Evolutionary conservation across 441 rosid genomes (phyloP).

Genomic region (Adansonia madagascariensis): DNA sequence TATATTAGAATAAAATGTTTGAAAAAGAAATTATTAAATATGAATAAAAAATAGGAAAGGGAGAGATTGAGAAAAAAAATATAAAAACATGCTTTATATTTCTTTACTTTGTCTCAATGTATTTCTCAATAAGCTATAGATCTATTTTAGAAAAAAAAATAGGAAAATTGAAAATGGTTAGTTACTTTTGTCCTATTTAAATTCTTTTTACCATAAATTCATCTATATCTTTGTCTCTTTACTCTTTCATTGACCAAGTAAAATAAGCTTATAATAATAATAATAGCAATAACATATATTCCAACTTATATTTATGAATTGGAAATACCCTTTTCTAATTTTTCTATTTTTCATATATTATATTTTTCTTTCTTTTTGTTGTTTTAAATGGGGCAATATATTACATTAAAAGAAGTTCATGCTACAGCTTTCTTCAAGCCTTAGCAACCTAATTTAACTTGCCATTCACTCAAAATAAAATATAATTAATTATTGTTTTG

Average conservation of each 20-base stretch:
- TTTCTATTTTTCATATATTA: too few relatives aligned
- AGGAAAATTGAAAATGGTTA: too few relatives aligned
- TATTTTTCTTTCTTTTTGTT: too few relatives aligned
- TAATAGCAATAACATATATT: too few relatives aligned
- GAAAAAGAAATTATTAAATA: not conserved
- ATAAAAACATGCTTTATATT: not conserved
- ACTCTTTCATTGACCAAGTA: not conserved
- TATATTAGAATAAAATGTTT: not conserved
- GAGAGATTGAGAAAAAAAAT: not conserved
- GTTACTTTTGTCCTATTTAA: not conserved
- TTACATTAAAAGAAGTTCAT: too few relatives aligned
- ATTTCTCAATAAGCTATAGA: slow-evolving; percentile 22
- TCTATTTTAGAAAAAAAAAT: slow-evolving; percentile 7
- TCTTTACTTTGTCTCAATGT: not conserved
- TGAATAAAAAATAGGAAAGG: not conserved
- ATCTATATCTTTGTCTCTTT: not conserved
- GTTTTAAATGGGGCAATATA: too few relatives aligned
- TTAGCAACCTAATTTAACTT: slow-evolving; percentile 58
- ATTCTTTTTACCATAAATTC: not conserved
- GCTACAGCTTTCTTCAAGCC: slow-evolving; percentile 39
- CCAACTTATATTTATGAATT: too few relatives aligned
- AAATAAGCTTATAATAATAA: too few relatives aligned
- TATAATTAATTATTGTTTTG: not conserved
- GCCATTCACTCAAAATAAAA: slow-evolving; percentile 51
- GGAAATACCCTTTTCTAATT: too few relatives aligned